Evolutionary conservation across 768 basidiomycete species (phyloP).

Genomic region (Boletus vinaceobasis): DNA sequence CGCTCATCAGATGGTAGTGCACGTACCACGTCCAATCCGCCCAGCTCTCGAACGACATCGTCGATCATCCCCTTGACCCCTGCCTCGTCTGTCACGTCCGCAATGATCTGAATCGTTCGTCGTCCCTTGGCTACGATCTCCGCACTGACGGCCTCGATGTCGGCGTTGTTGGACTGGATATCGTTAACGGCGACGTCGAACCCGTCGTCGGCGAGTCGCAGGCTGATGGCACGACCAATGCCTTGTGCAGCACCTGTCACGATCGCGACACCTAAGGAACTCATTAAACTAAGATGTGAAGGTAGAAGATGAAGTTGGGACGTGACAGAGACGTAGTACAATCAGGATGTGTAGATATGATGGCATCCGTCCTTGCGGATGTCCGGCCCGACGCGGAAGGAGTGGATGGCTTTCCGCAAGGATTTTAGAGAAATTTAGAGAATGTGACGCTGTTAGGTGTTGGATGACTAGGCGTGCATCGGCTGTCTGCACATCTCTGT

Average conservation of each 20-base stretch:
- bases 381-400: no score
- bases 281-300: neutral
- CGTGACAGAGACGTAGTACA: neutral
- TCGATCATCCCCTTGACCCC: conserved; percentile 15
- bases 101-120: neutral
- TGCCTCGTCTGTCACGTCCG: conserved; percentile 3
- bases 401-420: no score
- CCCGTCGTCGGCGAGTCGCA: conserved; percentile 44
- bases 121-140: neutral
- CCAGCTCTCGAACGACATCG: conserved; percentile 1
- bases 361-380: neutral
- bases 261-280: conserved; percentile 32
- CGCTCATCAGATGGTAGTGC: neutral
- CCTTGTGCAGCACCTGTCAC: conserved; percentile 47
- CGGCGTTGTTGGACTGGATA: conserved; percentile 16
- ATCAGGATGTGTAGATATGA: neutral
- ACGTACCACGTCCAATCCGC: conserved; percentile 15
- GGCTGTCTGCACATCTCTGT: no score
- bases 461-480: no score
- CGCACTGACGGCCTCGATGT: neutral
- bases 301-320: neutral
- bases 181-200: conserved; percentile 47
- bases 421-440: no score
- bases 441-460: no score
- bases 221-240: conserved; percentile 47